Base-by-base conservation (phyloP, 2,329 filamentous ascomycete genomes). In the Penicillium oxalicum region DNA sequence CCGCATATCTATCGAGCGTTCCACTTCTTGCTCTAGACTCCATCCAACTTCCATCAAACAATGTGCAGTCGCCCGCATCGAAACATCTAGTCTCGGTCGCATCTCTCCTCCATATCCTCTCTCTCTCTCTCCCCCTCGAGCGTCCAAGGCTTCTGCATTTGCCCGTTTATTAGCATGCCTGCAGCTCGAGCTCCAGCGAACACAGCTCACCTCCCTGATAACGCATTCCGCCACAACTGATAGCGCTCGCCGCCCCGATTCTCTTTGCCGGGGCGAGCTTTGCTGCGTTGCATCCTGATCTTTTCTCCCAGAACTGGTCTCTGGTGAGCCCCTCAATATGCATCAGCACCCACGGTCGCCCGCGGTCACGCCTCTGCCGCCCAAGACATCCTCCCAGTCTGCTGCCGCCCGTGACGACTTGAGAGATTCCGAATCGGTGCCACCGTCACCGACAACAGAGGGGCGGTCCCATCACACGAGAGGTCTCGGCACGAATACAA, bases 311-410 rank as follows among this genome's bases (percentile, higher is more conserved):
- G 29, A 27, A 44, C 38, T 33, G 38, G 11, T 40, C 48, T 40
- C 7, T 9, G 29, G 25, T 45, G 43, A 51, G 45, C 37, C 39
- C 46, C 26, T 40, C 61, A 75, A 65, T 61, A 96, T 96, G 91
- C 90, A 96, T 80, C 91, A 95, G 73, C 88, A 91, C 72, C 84
- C 87, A 61, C 84, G 91, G 61, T 80, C 83, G 54, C 85, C 87
- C 57, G 79, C 83, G 68, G 49, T 51, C n/a, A 47, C 56, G 9
- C 79, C 82, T 62, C 79, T 85, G 53, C 89, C 88, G 53, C 84
- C 88, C 53, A 84, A 84, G 61, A 82, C 80, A 61, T 84, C 85
- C 42, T 80, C 84, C 45, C 81, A 84, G 66, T 84, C 86, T 51
- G 88, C 87, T 62, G 81, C 86, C 60, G 76, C 81, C 54, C 80